These are phyloP conservation scores for Stemphylium vesicarium DNA, from an alignment of 2,329 filamentous ascomycete genomes.

Conservation along the genomic window DNA sequence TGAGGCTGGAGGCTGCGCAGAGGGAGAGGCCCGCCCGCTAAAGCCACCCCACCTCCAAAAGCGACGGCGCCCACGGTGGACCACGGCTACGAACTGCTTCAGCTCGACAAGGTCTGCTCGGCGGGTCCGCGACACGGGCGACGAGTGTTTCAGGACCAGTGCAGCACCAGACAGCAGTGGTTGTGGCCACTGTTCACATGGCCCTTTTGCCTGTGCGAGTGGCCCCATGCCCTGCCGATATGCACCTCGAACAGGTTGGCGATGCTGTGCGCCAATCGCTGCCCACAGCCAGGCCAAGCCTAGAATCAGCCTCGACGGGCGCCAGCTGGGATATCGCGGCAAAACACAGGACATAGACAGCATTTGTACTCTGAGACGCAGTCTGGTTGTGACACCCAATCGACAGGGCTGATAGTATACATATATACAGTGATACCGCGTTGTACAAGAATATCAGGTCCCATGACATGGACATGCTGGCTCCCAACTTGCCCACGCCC, in stretches of 20 bases:
- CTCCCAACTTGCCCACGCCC: slow-evolving; percentile 11
- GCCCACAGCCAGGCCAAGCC: slow-evolving; percentile 36
- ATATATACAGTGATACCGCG: slow-evolving; percentile 9
- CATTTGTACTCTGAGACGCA: slow-evolving; percentile 13
- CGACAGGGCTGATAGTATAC: slow-evolving; percentile 11
- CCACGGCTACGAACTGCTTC: slow-evolving; percentile 17
- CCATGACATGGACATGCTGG: neutral
- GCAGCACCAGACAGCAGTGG: slow-evolving; percentile 31
- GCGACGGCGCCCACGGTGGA: slow-evolving; percentile 12
- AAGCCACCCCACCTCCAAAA: slow-evolving; percentile 32
- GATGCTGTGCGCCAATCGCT: slow-evolving; percentile 37
- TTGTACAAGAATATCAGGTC: neutral
- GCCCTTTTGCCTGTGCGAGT: slow-evolving; percentile 30
- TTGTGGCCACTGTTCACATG: slow-evolving; percentile 41
- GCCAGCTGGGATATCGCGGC: slow-evolving; percentile 23
- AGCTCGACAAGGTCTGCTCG: slow-evolving; percentile 16
- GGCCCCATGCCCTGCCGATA: slow-evolving; percentile 19
- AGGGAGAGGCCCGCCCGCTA: slow-evolving; percentile 10
- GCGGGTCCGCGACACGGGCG: slow-evolving; percentile 16
- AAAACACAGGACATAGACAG: slow-evolving; percentile 27
- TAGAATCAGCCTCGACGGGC: slow-evolving; percentile 36
- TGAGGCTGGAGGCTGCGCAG: slow-evolving; percentile 18
- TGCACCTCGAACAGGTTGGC: slow-evolving; percentile 18
- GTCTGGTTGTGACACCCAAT: slow-evolving; percentile 11
- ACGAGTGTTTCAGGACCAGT: slow-evolving; percentile 37